These are phyloP conservation scores for Cyclostephanos tholiformis DNA, from an alignment of 108 stramenopile genomes.

Conservation along the genomic window DNA sequence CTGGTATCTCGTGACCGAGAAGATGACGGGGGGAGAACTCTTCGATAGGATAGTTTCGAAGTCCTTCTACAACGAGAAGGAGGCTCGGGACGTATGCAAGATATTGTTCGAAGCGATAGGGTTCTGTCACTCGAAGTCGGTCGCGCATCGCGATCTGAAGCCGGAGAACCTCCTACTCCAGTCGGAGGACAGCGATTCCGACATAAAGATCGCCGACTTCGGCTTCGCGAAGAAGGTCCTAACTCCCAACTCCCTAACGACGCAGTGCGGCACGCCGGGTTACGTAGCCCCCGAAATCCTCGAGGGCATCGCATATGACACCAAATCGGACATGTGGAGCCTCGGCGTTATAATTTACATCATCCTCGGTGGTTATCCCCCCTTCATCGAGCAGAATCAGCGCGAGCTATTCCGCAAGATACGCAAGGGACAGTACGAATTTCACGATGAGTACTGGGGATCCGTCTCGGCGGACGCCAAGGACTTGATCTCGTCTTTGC, in stretches of 20 bases:
- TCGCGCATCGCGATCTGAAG: constrained; percentile 75
- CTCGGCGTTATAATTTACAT: constrained; percentile 93
- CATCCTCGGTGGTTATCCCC: constrained; percentile 92
- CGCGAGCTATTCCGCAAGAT: constrained; percentile 93
- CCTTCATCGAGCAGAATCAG: constrained; percentile 96
- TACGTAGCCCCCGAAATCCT: constrained; percentile 95
- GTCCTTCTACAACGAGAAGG: constrained; percentile 62
- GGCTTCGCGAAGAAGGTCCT: constrained; percentile 93
- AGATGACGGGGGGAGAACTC: constrained; percentile 65
- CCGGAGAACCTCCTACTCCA: constrained; percentile 75
- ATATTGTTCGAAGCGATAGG: constrained; percentile 62
- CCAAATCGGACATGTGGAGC: constrained; percentile 95
- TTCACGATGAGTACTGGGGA: constrained; percentile 91
- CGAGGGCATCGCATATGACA: constrained; percentile 81
- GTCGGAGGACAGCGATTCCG: constrained; percentile 77
- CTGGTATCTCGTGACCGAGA: constrained; percentile 75
- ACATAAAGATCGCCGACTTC: constrained; percentile 98
- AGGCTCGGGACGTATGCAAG: constrained; percentile 53
- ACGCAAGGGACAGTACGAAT: constrained; percentile 85
- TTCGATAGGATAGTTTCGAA: constrained; percentile 76
- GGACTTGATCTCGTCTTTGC: constrained; percentile 67
- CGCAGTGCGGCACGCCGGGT: constrained; percentile 95
- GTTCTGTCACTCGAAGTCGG: constrained; percentile 66
- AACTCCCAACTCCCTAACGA: constrained; percentile 76
- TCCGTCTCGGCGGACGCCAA: constrained; percentile 83